Evolutionary conservation across 148 eudicot genomes (phyloP), one percentile per base, ranked within the genome.

Genomic region (Limonium bicolor): DNA sequence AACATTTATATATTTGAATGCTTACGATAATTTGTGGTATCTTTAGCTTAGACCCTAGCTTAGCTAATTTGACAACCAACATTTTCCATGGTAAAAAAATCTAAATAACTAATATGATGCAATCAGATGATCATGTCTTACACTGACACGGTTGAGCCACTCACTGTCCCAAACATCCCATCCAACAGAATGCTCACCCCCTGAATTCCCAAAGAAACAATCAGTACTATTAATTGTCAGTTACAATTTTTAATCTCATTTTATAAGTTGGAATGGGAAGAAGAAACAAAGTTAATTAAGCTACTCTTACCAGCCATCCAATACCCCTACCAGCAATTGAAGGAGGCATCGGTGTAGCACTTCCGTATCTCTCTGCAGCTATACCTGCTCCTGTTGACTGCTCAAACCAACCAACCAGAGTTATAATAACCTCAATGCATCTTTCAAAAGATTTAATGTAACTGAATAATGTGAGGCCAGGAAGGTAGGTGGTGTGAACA

Each of bases 321-420:
- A 67, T 70, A 20, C 94, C 94, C 7, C 97, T 94, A 55, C 84
- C 54, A 20, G 71, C 36, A 33, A 83, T 69, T 22, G 92, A 80
- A 65, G 84, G 76, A 3, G 97, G 97, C 31, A 62, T 30, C 27
- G 74, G 84, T 19, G 97, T 88, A 22, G 86, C 86, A 62, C 97
- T 74, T 22, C 66, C 68, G 55, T 39, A 74, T 71, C 92, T 88
- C 42, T 86, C 38, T 45, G 83, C 77, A 32, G 86, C 64, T 48
- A 70, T 77, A 53, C 72, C 70, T 59, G 94, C 54, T 12, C 97
- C 97, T 11, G 97, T 83, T 14, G 97, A 88, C 97, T 88, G 67
- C 40, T 50, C 20, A n/a, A 39, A 39, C 43, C 43, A 39, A 53
- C 20, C 25, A 39, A 39, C 43, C 43, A 39, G 19, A 6, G 5